Evolutionary conservation across 805 yeast genomes (phyloP).

Genomic region (Kodamaea fukazawae): DNA sequence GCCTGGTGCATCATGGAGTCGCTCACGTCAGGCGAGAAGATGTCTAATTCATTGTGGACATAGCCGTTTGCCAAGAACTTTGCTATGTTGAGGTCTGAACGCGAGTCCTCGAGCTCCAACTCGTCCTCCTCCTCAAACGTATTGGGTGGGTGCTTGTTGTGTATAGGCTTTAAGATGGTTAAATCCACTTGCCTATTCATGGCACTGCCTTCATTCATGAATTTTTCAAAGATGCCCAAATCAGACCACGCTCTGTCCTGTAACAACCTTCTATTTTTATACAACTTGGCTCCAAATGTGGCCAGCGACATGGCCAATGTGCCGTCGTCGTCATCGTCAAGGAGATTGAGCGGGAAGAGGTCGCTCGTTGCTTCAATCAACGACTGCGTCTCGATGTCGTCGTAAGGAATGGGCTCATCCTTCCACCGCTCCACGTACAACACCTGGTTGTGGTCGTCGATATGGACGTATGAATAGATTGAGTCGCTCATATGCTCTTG

Average conservation of each 20-base stretch:
- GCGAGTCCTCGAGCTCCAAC: constrained; percentile 11
- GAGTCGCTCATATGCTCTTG: constrained; percentile 8
- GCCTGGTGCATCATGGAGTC: constrained; percentile 32
- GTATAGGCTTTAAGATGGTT: constrained; percentile 32
- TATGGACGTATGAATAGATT: constrained; percentile 31
- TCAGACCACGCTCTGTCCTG: constrained; percentile 39
- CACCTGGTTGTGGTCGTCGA: constrained; percentile 38
- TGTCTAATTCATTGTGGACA: constrained; percentile 11
- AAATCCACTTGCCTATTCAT: constrained; percentile 23
- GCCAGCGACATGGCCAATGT: constrained; percentile 34
- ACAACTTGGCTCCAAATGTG: constrained; percentile 37
- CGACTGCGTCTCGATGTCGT: constrained; percentile 40
- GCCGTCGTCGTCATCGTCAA: constrained; percentile 40
- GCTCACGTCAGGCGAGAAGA: constrained; percentile 19
- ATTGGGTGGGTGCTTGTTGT: constrained; percentile 13
- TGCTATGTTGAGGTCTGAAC: constrained; percentile 20
- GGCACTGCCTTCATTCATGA: constrained; percentile 19
- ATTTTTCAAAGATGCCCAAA: constrained; percentile 26
- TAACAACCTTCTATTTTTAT: constrained; percentile 29
- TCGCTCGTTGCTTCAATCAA: constrained; percentile 36
- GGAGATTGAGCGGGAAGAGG: constrained; percentile 34
- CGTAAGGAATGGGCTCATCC: constrained; percentile 39
- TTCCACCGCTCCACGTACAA: constrained; percentile 42
- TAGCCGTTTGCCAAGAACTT: constrained; percentile 36
- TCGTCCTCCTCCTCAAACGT: constrained; percentile 15